These are phyloP conservation scores for Raffaelea ambrosiae DNA, from an alignment of 2,329 filamentous ascomycete species.

Conservation along the genomic window DNA sequence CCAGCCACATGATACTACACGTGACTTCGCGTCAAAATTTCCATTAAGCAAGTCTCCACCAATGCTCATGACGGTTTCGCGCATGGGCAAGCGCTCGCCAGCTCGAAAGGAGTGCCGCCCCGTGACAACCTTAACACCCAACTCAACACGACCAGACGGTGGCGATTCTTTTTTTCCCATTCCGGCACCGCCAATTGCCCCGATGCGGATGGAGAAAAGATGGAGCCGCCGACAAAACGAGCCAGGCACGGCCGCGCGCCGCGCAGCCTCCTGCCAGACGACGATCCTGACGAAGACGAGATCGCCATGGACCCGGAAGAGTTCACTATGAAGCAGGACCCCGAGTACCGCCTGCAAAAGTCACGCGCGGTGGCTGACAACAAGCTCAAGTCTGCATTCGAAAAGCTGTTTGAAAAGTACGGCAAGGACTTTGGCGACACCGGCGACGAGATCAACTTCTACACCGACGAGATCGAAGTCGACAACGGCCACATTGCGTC, in stretches of 20 bases:
- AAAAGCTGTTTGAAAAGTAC: conserved; percentile 85
- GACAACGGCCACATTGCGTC: conserved; percentile 76
- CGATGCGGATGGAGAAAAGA: conserved; percentile 3
- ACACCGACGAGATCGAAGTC: conserved; percentile 73
- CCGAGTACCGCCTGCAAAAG: conserved; percentile 48
- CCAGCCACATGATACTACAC: no score
- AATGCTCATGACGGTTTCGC: no score
- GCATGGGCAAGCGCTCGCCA: no score
- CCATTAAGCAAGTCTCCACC: no score
- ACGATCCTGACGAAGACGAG: conserved; percentile 37
- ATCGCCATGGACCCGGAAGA: conserved; percentile 38
- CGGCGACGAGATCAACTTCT: conserved; percentile 83
- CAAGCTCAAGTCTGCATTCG: conserved; percentile 74
- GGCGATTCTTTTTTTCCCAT: neutral
- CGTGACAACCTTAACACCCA: no score
- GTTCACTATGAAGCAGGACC: conserved; percentile 38
- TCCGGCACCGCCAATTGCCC: neutral
- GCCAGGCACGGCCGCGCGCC: conserved; percentile 7
- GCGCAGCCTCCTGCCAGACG: conserved; percentile 6
- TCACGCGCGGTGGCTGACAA: conserved; percentile 59
- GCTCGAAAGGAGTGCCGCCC: no score
- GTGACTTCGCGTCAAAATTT: no score
- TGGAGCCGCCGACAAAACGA: conserved; percentile 13
- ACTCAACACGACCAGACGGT: no score
- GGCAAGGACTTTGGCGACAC: conserved; percentile 71